Conservation (phyloP, 495 filamentous ascomycete species). For the Aspergillus sparsus region DNA sequence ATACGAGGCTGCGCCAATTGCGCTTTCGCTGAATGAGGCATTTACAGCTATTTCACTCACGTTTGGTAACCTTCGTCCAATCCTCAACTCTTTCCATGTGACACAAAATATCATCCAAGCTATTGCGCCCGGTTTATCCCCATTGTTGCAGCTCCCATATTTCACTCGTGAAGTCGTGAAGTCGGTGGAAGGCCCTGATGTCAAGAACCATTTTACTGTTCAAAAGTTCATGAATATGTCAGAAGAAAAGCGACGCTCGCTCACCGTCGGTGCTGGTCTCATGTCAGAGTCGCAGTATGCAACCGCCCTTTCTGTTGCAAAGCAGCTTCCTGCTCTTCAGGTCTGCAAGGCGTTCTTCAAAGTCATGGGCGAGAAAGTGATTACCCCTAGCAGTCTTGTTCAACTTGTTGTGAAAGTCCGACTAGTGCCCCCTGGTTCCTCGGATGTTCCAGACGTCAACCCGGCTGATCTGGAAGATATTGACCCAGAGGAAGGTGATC, state of each 20-base stretch:
- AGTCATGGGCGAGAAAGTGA: slow-evolving; percentile 87
- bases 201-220: slow-evolving; percentile 72
- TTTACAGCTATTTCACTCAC: slow-evolving; percentile 85
- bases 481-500: slow-evolving; percentile 89
- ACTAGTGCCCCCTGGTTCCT: slow-evolving; percentile 82
- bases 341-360: slow-evolving; percentile 99
- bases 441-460: slow-evolving; percentile 69
- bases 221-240: slow-evolving; percentile 86
- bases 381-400: slow-evolving; percentile 90
- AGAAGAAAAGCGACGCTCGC: slow-evolving; percentile 68
- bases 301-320: slow-evolving; percentile 70
- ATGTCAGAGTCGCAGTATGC: slow-evolving; percentile 75
- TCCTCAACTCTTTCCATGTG: slow-evolving; percentile 77
- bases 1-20: slow-evolving; percentile 80
- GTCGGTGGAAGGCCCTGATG: slow-evolving; percentile 69
- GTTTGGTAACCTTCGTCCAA: slow-evolving; percentile 77
- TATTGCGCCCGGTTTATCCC: slow-evolving; percentile 75
- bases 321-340: slow-evolving; percentile 76
- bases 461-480: slow-evolving; percentile 82
- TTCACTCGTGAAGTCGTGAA: slow-evolving; percentile 75
- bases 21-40: slow-evolving; percentile 78
- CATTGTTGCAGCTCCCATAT: slow-evolving; percentile 88
- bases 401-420: slow-evolving; percentile 95
- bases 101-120: slow-evolving; percentile 90
- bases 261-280: slow-evolving; percentile 67